These are phyloP conservation scores for Candida tropicalis DNA, from an alignment of 1,139 yeast species.

Conservation along the genomic window DNA sequence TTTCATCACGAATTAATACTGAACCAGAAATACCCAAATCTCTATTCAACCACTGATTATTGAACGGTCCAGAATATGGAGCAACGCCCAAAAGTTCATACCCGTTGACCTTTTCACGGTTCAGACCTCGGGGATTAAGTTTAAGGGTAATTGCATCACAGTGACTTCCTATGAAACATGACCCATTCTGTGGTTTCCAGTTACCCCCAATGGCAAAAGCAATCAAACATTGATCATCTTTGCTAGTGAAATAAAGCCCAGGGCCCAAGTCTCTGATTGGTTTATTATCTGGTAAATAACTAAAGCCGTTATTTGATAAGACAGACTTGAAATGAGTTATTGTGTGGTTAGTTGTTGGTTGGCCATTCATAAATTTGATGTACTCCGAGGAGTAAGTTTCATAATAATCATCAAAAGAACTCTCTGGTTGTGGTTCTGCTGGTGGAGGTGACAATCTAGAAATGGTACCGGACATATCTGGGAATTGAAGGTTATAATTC, in stretches of 20 bases:
- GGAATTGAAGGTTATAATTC: constrained; percentile 3
- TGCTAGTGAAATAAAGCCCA: constrained; percentile 50
- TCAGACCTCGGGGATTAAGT: constrained; percentile 48
- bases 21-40: constrained; percentile 71
- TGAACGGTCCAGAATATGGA: constrained; percentile 63
- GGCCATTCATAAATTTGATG: constrained; percentile 57
- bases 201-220: constrained; percentile 60
- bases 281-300: constrained; percentile 52
- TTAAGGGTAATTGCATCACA: constrained; percentile 60
- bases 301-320: constrained; percentile 54
- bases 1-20: constrained; percentile 42
- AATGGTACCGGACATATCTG: constrained; percentile 5
- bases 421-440: not conserved
- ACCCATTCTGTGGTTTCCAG: constrained; percentile 60
- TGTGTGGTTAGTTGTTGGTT: constrained; percentile 68
- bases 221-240: constrained; percentile 57
- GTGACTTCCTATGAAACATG: constrained; percentile 63
- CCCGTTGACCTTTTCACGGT: constrained; percentile 50
- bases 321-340: constrained; percentile 45
- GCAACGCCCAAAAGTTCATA: constrained; percentile 67
- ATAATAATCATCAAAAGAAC: constrained; percentile 23
- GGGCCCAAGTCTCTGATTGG: constrained; percentile 38
- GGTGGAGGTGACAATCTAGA: not conserved
- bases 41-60: constrained; percentile 63
- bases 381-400: constrained; percentile 49